Base-by-base conservation (phyloP, 1,284 basidiomycete species). In the Tylopilus sp. region DNA sequence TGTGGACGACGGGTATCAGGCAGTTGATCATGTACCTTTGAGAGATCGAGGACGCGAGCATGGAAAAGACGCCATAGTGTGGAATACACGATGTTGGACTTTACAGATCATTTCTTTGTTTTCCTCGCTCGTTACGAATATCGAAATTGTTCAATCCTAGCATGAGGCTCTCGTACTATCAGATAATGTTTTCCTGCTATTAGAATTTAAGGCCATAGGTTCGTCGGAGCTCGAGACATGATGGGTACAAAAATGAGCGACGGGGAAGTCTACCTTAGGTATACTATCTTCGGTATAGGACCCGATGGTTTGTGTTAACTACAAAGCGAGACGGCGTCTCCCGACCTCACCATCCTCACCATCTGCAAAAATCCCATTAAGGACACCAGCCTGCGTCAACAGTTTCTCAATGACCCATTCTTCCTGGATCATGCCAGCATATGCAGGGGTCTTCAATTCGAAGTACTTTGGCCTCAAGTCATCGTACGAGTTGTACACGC, bases 1-100 rank as follows among this genome's bases (percentile, higher is more conserved):
- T 94, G 68, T 96, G 94, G 95, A 95, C 94, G 89, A 90, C 93
- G 22, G 94, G 91, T 22, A 81, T 96, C 63, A 96, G 95, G 80
- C 93, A 95, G 79, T 80, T 96, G 72, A 91, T 94, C 74, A 82
- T 89, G 82, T 85, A 87, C 70, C 71, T 93, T 74, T 89, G 63
- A 57, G 52, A 36, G 39, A 6, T 41, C 39, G 39, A 41, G 15
- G 44, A 47, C 22, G 18, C 44, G 44, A 22, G n/a, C 6, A n/a
- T 47, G 33, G 49, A 24, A 49, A 52, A 19, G 58, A n/a, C 19
- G 53, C 8, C 18, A 51, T 44, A 39, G 29, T 59, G 39, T 49
- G 10, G 32, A 47, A 65, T 56, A 22, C n/a, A n/a, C 29, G 29
- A 29, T 29, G 29, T 41, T 32, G 18, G 32, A 36, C 24, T 36